Evolutionary conservation across 352 stramenopile species (phyloP), one percentile per base, ranked within the genome.

Genomic region (Pythium grandisporangium): DNA sequence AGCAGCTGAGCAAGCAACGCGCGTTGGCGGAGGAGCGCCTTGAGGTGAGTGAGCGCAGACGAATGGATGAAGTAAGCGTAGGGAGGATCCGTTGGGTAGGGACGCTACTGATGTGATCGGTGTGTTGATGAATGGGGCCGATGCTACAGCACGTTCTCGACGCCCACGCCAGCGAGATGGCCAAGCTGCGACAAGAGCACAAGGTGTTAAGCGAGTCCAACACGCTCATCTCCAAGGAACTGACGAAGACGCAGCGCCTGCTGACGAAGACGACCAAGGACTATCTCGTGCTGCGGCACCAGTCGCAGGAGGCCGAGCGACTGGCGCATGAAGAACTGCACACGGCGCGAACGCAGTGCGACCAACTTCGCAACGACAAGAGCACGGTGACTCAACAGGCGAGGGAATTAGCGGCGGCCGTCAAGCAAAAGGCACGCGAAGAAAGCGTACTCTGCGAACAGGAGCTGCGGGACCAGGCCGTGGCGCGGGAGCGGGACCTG

Each of bases 221-320:
- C 17, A 51, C 44, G 10, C 33, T 63, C 0, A 27, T 81, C 10
- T 66, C 83, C 36, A 61, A 63, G 21, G 55, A 87, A 46, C 41
- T 76, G 0, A 51, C 63, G 38, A 84, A 82, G 21, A 61, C 68
- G 1, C 64, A 87, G 43, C 61, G 61, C 8, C 27, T 91, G 29
- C 48, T 91, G 17, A 65, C 63, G 2, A 60, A 84, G 62, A 82
- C 72, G 2, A 89, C 73, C 12, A 83, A 76, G 48, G 74, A 88
- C 49, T 91, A 86, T 38, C 45, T 91, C 35, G 70, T 88, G 17
- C 42, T 85, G 30, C 71, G 74, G 0, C 74, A 91, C 51, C 57
- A 82, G 17, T 66, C 70, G 2, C 74, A 86, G 42, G 72, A 86
- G 20, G 42, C 58, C 0, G 71, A 86, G 49, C 70, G 69, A 13